Conservation (phyloP, 2,329 filamentous ascomycete genomes). For the Raffaelea deltoideospora region DNA sequence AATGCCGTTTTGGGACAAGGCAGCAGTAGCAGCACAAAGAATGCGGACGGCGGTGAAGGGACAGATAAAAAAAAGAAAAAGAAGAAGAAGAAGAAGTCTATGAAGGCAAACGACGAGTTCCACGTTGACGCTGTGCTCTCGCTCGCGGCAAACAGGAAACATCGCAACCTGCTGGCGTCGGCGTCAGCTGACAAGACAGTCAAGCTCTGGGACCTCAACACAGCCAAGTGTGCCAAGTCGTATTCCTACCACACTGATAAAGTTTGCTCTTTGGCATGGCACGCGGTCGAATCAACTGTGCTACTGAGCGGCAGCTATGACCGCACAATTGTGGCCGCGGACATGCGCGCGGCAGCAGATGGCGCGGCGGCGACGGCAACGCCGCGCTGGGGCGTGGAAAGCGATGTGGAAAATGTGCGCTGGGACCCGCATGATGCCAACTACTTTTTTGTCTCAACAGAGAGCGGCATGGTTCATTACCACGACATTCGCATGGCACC, state of each 20-base stretch:
- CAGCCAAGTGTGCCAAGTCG: constrained; percentile 82
- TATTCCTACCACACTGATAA: constrained; percentile 96
- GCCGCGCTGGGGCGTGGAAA: constrained; percentile 84
- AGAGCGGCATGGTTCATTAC: constrained; percentile 82
- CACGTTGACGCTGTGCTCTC: constrained; percentile 90
- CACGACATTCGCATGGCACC: constrained; percentile 73
- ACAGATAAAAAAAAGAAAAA: constrained; percentile 43
- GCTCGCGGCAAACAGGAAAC: constrained; percentile 80
- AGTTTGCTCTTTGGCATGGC: constrained; percentile 92
- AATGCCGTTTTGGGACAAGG: constrained; percentile 83
- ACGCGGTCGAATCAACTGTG: constrained; percentile 72
- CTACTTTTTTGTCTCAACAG: constrained; percentile 90
- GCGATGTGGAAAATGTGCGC: constrained; percentile 79
- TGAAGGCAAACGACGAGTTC: constrained; percentile 78
- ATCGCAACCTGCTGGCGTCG: constrained; percentile 87
- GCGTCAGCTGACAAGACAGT: constrained; percentile 93
- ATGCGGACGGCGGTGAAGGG: background rate
- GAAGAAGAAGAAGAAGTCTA: constrained; percentile 82
- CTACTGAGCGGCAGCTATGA: constrained; percentile 91
- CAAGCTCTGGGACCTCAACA: constrained; percentile 95
- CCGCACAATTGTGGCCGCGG: constrained; percentile 80
- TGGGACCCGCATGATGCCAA: constrained; percentile 92
- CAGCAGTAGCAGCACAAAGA: too few species aligned
- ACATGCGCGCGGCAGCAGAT: constrained; percentile 94
- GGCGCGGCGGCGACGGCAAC: constrained; percentile 67